A percentile compares a stretch with the other conserved stretches of the same genome.
These are phyloP conservation scores for Annulohypoxylon maeteangense DNA, from an alignment of 495 filamentous ascomycete genomes.

Conservation along the genomic window DNA sequence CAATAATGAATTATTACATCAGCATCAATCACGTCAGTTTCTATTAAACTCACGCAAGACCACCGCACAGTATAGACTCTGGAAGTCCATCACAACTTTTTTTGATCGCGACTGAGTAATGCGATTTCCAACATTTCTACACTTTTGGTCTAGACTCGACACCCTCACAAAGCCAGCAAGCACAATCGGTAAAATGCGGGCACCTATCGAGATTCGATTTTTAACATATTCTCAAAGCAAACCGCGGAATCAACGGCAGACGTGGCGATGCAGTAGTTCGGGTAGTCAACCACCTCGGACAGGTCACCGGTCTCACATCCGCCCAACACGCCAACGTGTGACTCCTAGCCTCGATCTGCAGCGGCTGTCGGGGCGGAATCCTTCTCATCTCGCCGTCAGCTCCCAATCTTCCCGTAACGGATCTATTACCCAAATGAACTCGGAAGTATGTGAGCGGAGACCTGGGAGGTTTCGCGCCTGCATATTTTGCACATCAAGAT, in stretches of 20 bases:
- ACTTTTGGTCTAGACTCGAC: background rate
- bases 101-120: background rate
- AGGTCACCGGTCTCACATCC: conserved; percentile 7
- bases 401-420: conserved; percentile 23
- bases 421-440: conserved; percentile 38
- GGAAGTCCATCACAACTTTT: background rate
- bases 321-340: conserved; percentile 23
- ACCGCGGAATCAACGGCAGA: conserved; percentile 25
- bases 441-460: conserved; percentile 31
- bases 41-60: conserved; percentile 32
- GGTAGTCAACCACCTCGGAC: conserved; percentile 4
- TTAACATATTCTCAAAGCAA: background rate
- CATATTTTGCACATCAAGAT: conserved; percentile 19
- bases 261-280: conserved; percentile 36
- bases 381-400: conserved; percentile 14
- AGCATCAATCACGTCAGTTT: conserved; percentile 42
- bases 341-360: conserved; percentile 32
- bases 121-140: background rate
- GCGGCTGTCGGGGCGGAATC: conserved; percentile 39
- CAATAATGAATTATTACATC: conserved; percentile 44
- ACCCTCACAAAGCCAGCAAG: conserved; percentile 1
- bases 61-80: background rate
- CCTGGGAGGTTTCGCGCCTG: conserved; percentile 19
- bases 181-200: conserved; percentile 4
- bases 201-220: conserved; percentile 32